Evolutionary conservation across 2,329 filamentous ascomycete genomes (phyloP).

Genomic region (Fusarium globosum): DNA sequence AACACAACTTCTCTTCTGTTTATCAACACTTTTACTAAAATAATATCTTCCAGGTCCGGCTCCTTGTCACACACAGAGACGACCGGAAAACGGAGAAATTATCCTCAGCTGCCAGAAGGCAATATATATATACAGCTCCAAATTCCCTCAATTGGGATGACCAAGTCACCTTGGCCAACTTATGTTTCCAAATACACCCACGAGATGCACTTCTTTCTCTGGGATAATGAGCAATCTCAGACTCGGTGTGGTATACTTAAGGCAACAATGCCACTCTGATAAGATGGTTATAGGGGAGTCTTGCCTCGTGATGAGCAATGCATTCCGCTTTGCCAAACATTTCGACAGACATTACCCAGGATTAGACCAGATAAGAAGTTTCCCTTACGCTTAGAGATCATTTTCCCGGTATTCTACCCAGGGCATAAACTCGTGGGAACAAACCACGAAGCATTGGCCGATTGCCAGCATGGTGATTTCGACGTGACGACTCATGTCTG

Average conservation of each 20-base stretch:
- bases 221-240: neutral
- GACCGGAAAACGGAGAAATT: neutral
- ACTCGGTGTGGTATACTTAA: neutral
- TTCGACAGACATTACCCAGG: neutral
- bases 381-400: rapidly evolving
- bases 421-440: neutral
- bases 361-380: neutral
- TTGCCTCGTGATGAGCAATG: neutral
- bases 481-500: too few relatives aligned
- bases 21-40: neutral
- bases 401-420: neutral
- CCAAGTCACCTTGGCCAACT: too few relatives aligned
- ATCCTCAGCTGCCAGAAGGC: neutral
- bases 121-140: neutral
- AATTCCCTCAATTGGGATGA: neutral
- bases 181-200: neutral
- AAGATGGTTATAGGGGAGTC: rapidly evolving
- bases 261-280: rapidly evolving
- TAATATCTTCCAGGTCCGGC: neutral
- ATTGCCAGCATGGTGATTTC: neutral
- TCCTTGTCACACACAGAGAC: neutral
- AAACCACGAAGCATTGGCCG: neutral
- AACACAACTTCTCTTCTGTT: too few relatives aligned
- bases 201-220: neutral
- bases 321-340: neutral